Conservation (phyloP, 2,329 filamentous ascomycete genomes). For the Grosmannia clavigera region DNA sequence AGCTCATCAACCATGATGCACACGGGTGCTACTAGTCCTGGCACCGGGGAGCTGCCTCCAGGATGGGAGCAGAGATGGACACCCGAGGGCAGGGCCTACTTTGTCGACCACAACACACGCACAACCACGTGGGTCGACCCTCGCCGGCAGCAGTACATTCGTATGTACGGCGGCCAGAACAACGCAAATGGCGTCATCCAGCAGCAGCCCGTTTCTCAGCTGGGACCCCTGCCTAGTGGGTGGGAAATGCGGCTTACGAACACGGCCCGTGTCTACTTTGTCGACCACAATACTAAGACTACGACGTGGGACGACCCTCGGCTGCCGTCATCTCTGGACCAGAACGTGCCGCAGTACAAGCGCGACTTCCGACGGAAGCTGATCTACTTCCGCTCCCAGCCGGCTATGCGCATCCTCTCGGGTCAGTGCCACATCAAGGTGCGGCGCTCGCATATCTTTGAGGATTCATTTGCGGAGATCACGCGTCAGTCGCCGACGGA, state of each 20-base stretch:
- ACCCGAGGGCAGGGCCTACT: conserved; percentile 88
- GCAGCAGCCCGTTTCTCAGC: conserved; percentile 92
- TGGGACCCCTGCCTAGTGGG: conserved; percentile 87
- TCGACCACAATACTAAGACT: conserved; percentile 98
- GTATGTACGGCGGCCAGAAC: conserved; percentile 89
- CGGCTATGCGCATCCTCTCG: conserved; percentile 85
- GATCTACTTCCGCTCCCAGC: conserved; percentile 98
- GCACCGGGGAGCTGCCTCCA: conserved; percentile 85
- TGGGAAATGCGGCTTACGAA: conserved; percentile 99
- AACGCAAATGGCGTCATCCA: conserved; percentile 79
- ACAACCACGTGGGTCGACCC: conserved; percentile 99
- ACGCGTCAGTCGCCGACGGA: conserved; percentile 92
- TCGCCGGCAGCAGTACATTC: conserved; percentile 90
- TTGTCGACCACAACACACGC: conserved; percentile 95
- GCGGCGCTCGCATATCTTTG: conserved; percentile 90
- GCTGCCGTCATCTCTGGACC: conserved; percentile 87
- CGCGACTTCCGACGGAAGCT: conserved; percentile 95
- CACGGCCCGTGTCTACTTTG: conserved; percentile 94
- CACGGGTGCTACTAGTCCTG: conserved; percentile 85
- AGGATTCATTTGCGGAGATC: conserved; percentile 97
- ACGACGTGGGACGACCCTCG: conserved; percentile 98
- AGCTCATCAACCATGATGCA: conserved; percentile 79
- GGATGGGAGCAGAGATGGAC: conserved; percentile 96
- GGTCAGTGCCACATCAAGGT: conserved; percentile 99
- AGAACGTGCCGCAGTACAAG: conserved; percentile 99